These are phyloP conservation scores for Hericium rajendrae DNA, from an alignment of 768 basidiomycete genomes.

Conservation along the genomic window DNA sequence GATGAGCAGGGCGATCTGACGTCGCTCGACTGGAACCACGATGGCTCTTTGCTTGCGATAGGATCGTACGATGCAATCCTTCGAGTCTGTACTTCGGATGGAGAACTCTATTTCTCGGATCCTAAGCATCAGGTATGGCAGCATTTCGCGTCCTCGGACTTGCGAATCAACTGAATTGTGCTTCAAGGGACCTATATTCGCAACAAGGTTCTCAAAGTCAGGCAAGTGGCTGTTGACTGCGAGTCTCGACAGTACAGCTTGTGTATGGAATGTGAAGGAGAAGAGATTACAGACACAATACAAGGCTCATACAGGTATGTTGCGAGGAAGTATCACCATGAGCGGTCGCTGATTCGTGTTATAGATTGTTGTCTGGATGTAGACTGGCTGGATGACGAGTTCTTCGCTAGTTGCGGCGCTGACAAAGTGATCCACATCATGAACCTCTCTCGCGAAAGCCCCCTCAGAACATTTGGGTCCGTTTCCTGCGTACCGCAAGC, in stretches of 20 bases:
- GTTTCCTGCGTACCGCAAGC: constrained; percentile 18
- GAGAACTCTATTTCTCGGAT: constrained; percentile 54
- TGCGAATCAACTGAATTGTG: not conserved
- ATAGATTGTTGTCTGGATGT: constrained; percentile 73
- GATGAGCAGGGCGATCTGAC: constrained; percentile 55
- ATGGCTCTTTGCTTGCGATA: constrained; percentile 65
- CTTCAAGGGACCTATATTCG: constrained; percentile 68
- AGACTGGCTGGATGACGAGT: constrained; percentile 66
- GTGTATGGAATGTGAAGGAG: constrained; percentile 67
- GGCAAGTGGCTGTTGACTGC: constrained; percentile 69
- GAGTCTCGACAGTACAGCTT: constrained; percentile 68
- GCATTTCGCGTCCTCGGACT: constrained; percentile 2
- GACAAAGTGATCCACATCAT: constrained; percentile 56
- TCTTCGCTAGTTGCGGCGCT: constrained; percentile 67
- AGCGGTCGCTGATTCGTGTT: not conserved
- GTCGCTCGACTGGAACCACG: constrained; percentile 65
- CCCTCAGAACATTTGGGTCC: constrained; percentile 55
- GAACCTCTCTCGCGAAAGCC: constrained; percentile 39
- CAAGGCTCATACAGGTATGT: constrained; percentile 48
- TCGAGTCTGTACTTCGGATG: constrained; percentile 53
- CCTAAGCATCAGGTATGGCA: constrained; percentile 51
- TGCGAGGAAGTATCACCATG: not conserved
- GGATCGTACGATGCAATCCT: constrained; percentile 71
- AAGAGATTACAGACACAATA: constrained; percentile 56
- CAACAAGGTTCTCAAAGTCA: constrained; percentile 63